Evolutionary conservation across 345 rosid genomes (phyloP), one percentile per base, ranked within the genome.

Genomic region (Alliaria petiolata): DNA sequence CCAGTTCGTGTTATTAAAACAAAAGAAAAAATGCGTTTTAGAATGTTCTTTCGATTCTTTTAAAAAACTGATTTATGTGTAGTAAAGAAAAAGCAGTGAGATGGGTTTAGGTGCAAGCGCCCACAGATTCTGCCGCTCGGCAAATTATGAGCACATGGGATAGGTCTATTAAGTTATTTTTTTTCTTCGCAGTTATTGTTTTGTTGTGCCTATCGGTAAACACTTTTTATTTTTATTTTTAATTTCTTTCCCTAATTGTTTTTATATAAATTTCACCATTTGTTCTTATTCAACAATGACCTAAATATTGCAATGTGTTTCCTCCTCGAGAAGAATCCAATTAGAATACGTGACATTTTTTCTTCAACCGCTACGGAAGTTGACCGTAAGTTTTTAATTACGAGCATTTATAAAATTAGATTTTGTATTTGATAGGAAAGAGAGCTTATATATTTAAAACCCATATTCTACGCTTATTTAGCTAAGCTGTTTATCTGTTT

Each of bases 391-490:
- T 34, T 73, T 71, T 40, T 54, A 63, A 40, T n/a, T 9, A 34
- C 5, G 13, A 35, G 46, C 10, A 35, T 57, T 20, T n/a, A n/a
- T 16, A 58, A 45, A 43, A 38, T 26, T 50, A 28, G 13, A 28
- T 11, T 22, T 63, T 28, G 25, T 49, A 57, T 13, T 31, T 74
- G 78, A 74, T 74, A 74, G 51, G 78, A 66, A 67, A 59, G 54
- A 50, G 20, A 67, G 67, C 67, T 73, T 73, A 73, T 73, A 73
- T 56, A 61, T 62, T 43, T 26, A 22, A 54, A 54, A 55, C 47
- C 39, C 38, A 44, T 26, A 35, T 12, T 15, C 13, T 52, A 63
- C 14, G 49, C 47, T 22, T 19, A 34, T n/a, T 43, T 10, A 45
- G 49, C 53, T 35, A 53, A 50, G 65, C 33, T 64, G 50, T 36